phyloP scores from a whole-genome alignment of 75 land plant genomes.

The Pseudotsuga menziesii region DNA sequence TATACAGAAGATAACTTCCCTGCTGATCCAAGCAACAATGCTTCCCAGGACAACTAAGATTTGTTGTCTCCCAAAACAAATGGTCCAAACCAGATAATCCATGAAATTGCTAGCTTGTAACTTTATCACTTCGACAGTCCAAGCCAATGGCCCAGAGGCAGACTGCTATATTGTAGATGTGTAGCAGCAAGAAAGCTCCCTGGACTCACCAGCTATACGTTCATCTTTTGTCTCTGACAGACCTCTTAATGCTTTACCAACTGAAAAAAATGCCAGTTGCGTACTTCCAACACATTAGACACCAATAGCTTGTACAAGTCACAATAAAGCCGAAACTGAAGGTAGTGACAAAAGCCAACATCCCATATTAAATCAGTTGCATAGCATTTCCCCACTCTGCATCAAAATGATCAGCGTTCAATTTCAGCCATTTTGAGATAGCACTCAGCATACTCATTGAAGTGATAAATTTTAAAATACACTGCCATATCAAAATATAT shows the following conservation, averaged over 20 bases:
- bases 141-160: slow-evolving; percentile 9
- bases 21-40: slow-evolving; percentile 2
- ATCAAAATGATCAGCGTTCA: neutral
- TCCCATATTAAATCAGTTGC: neutral
- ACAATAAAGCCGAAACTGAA: slow-evolving; percentile 13
- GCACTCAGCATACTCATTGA: neutral
- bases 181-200: slow-evolving; percentile 4
- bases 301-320: slow-evolving; percentile 12
- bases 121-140: slow-evolving; percentile 12
- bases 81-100: slow-evolving; percentile 13
- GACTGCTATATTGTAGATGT: slow-evolving; percentile 1
- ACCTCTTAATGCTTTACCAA: slow-evolving; percentile 8
- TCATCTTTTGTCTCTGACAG: neutral
- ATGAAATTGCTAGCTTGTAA: slow-evolving; percentile 3
- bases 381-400: slow-evolving; percentile 8
- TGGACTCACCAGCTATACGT: slow-evolving; percentile 10
- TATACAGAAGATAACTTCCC: slow-evolving; percentile 6
- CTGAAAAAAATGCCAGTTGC: slow-evolving; percentile 9
- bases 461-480: neutral
- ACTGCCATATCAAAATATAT: neutral
- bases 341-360: slow-evolving; percentile 12
- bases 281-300: slow-evolving; percentile 9
- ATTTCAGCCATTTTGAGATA: neutral
- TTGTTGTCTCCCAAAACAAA: slow-evolving; percentile 4
- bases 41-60: neutral